phyloP scores from a whole-genome alignment of 2,329 filamentous ascomycete genomes.

The Calonectria crousiana region DNA sequence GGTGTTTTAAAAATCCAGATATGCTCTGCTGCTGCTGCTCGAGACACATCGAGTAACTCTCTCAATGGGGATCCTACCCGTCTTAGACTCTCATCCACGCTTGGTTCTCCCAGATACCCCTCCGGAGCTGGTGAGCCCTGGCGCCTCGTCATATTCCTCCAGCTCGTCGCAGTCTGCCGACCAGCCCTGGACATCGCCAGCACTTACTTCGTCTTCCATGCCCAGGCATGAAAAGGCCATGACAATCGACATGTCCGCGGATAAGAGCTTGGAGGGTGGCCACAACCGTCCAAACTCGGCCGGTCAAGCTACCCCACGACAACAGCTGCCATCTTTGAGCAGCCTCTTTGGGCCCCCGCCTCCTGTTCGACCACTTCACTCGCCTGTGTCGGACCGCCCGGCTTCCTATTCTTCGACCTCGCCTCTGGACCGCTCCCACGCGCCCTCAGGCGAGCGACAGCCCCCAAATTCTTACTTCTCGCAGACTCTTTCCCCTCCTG shows the following conservation, averaged over 20 bases:
- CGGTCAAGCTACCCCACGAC: conserved; percentile 49
- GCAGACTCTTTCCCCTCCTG: conserved; percentile 49
- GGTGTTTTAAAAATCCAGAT: conserved; percentile 35
- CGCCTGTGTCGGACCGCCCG: conserved; percentile 61
- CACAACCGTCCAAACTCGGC: conserved; percentile 51
- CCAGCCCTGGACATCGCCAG: conserved; percentile 57
- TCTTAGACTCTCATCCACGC: conserved; percentile 63
- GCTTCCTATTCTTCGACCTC: conserved; percentile 57
- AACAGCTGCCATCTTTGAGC: conserved; percentile 68
- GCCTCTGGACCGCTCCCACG: conserved; percentile 60
- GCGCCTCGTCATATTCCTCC: conserved; percentile 61
- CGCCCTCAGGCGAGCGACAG: conserved; percentile 54
- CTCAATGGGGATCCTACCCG: conserved; percentile 69
- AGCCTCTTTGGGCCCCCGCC: conserved; percentile 67
- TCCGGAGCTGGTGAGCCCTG: conserved; percentile 66
- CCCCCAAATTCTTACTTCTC: conserved; percentile 63
- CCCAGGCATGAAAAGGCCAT: conserved; percentile 66
- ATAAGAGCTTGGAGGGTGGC: conserved; percentile 53
- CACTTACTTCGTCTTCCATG: conserved; percentile 65
- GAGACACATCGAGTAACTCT: conserved; percentile 47
- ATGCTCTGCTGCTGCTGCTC: conserved; percentile 42
- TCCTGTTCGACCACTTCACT: conserved; percentile 57
- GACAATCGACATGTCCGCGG: conserved; percentile 57
- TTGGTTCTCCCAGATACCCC: conserved; percentile 66
- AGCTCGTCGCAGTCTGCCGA: conserved; percentile 58